Conservation (phyloP, 2,329 filamentous ascomycete genomes). For the Cytospora piceae region DNA sequence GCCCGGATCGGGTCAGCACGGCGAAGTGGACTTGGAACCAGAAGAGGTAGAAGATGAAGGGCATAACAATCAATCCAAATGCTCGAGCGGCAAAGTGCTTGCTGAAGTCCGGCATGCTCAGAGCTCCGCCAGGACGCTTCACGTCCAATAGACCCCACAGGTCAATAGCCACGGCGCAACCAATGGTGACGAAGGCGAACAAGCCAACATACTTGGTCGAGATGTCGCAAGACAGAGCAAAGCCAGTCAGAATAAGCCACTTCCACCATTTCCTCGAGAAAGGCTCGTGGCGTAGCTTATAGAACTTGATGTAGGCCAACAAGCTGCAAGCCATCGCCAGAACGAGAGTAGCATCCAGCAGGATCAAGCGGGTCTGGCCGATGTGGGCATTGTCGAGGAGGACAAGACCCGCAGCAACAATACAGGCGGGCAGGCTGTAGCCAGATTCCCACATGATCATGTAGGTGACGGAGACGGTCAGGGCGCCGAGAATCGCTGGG, state of each 20-base stretch:
- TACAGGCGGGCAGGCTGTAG: constrained; percentile 90
- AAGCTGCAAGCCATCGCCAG: constrained; percentile 96
- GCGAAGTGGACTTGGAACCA: constrained; percentile 99
- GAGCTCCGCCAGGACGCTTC: constrained; percentile 79
- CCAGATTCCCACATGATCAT: constrained; percentile 99
- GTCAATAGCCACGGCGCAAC: constrained; percentile 90
- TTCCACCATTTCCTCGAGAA: constrained; percentile 99
- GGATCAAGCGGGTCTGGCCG: constrained; percentile 91
- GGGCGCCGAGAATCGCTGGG: constrained; percentile 85
- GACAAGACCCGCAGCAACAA: constrained; percentile 82
- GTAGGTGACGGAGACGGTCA: constrained; percentile 93
- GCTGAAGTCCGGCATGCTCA: constrained; percentile 77
- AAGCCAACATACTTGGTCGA: constrained; percentile 97
- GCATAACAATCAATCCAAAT: constrained; percentile 85
- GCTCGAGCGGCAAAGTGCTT: constrained; percentile 90
- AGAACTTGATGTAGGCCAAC: constrained; percentile 94
- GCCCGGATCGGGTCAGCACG: constrained; percentile 84
- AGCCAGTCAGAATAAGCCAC: constrained; percentile 94
- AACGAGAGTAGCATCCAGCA: constrained; percentile 91
- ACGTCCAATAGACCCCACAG: constrained; percentile 93
- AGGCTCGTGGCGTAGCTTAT: constrained; percentile 87
- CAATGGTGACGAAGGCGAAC: constrained; percentile 97
- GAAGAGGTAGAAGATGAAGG: constrained; percentile 98
- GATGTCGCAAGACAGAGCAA: constrained; percentile 94
- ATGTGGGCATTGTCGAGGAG: constrained; percentile 98